Base-by-base conservation (phyloP, 2,329 filamentous ascomycete genomes). In the Monilinia aucupariae region DNA sequence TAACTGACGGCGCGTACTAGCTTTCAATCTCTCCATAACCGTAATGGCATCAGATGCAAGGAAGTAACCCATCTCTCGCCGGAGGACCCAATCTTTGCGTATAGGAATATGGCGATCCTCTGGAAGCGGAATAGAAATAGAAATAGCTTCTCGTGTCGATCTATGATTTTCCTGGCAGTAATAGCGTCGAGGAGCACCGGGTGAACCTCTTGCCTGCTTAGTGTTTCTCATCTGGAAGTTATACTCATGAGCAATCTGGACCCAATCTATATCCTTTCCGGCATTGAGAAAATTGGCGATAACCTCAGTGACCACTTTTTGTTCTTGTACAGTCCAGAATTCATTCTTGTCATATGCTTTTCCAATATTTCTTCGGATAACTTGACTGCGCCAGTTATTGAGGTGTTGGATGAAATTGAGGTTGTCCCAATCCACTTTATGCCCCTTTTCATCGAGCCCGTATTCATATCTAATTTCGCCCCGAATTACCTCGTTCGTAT, bases 161-260 rank as follows among this genome's bases (percentile, higher is more conserved):
- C 41, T n/a, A 3, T 34, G 27, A 6, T 22, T 25, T 20, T 30
- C 30, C 1, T 47, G 30, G n/a, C 47, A 50, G 17, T 5, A 22
- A 56, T 62, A 62, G 2, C 52, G 60, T 12, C 60, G 60, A 20
- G 39, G 22, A n/a, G 60, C 60, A 30, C 60, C 60, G 9, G 53
- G 45, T 3, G 3, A 6, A n/a, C 51, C 60, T 27, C 25, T 32
- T 17, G 41, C 4, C 17, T 62, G 60, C 1, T 27, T 15, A 4
- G 32, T 37, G 1, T 47, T 12, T 7, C 8, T 20, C 4, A 49
- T 8, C 4, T 9, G 7, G 4, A 4, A 22, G 30, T 62, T 62
- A 20, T 62, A 62, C 2, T 49, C 60, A 20, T 30, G 3, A 12
- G 60, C 12, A 8, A 62, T 62, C 9, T 37, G 22, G 10, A 27